Evolutionary conservation across 768 basidiomycete genomes (phyloP), one percentile per base, ranked within the genome.

Genomic region (Filobasidium floriforme): DNA sequence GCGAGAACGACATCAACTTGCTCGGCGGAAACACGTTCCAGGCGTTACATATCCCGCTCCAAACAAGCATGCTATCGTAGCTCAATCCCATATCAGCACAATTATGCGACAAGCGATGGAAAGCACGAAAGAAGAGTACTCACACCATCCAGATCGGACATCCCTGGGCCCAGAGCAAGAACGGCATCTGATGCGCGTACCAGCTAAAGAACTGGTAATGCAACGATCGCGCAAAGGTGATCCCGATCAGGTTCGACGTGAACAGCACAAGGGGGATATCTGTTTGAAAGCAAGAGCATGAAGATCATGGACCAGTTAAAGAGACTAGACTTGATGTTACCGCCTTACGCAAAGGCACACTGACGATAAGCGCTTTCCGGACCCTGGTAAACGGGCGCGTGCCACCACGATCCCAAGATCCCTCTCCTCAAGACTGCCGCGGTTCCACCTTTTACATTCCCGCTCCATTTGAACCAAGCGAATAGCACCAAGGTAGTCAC

Each of bases 161-260:
- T 7, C 26, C 22, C 4, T 2, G 6, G 6, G 54, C 54, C 84
- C 86, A 92, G 3, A 85, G 81, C 32, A 98, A 78, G 74, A 93
- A 87, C 0, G 94, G 91, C 41, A 94, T 77, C 72, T 93, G 90
- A 65, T 89, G 88, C 11, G 88, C 90, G 76, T 97, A 97, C 96
- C 96, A 99, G 6, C 89, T 87, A 77, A 96, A 96, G 79, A 99
- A 99, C 71, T 99, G 96, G 76, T 97, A 97, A 76, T 99, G 96
- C 52, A 99, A 80, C 11, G 94, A 97, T 22, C 96, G 86, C 24
- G 96, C 90, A 76, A 90, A 96, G 7, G 89, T 69, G 41, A 98
- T 88, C 19, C 96, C 96, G 61, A 96, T 87, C 44, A 98, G 76
- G 74, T 98, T 98, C 18, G 89, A 89, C 0, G 90, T 93, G 81